These are phyloP conservation scores for Jimgerdemannia lactiflua DNA, from an alignment of 192 early-diverging fungal genomes.

Conservation along the genomic window DNA sequence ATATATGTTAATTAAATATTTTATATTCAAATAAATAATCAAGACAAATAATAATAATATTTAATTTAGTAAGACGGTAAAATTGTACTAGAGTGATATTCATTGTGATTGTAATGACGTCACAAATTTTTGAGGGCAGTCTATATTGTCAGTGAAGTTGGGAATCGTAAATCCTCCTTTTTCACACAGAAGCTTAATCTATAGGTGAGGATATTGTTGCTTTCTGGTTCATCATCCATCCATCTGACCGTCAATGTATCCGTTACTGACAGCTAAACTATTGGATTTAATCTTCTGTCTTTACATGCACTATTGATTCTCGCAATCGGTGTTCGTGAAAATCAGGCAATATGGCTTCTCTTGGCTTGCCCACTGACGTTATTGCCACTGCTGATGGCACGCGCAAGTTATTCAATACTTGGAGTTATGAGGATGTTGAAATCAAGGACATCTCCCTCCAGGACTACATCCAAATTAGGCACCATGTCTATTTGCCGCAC, in stretches of 20 bases:
- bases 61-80: too few relatives aligned
- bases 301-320: too few relatives aligned
- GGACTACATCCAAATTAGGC: conserved; percentile 92
- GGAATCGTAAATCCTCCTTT: neutral
- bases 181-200: neutral
- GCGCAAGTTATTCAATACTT: conserved; percentile 82
- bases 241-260: neutral
- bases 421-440: conserved; percentile 86
- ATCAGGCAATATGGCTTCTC: conserved; percentile 39
- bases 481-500: conserved; percentile 96
- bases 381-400: conserved; percentile 44
- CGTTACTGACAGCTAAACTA: neutral
- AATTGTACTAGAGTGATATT: too few relatives aligned
- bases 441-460: conserved; percentile 86
- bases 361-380: conserved; percentile 57
- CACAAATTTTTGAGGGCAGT: too few relatives aligned
- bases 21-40: too few relatives aligned
- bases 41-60: too few relatives aligned
- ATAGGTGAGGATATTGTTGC: neutral
- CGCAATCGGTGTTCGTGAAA: neutral
- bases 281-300: too few relatives aligned
- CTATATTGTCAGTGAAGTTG: too few relatives aligned
- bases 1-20: too few relatives aligned
- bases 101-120: too few relatives aligned
- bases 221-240: neutral